Evolutionary conservation across 2,329 filamentous ascomycete genomes (phyloP).

Genomic region (Epichloe hybrida): DNA sequence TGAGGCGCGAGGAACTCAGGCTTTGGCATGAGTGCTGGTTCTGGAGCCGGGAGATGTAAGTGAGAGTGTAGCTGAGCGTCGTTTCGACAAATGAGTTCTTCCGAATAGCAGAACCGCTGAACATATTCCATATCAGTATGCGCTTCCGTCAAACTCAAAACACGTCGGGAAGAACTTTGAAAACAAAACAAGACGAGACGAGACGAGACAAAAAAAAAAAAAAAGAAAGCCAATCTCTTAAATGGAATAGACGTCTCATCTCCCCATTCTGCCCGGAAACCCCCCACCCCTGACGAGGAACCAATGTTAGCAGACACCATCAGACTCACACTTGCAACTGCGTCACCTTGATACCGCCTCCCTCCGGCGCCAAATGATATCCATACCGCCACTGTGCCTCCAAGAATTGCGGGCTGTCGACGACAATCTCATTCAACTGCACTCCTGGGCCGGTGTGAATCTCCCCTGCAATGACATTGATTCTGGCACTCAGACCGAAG

Average conservation of each 20-base stretch:
- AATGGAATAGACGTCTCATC: too few species aligned
- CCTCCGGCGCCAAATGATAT: slow-evolving; percentile 53
- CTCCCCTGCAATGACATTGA: slow-evolving; percentile 48
- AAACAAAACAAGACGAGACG: too few species aligned
- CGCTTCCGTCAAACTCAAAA: neutral
- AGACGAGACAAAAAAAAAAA: neutral
- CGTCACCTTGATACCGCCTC: slow-evolving; percentile 69
- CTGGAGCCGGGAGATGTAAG: slow-evolving; percentile 50
- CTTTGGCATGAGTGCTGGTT: slow-evolving; percentile 25
- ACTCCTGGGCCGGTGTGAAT: slow-evolving; percentile 50
- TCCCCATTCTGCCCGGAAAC: too few species aligned
- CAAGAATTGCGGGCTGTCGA: slow-evolving; percentile 82
- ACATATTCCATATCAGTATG: neutral
- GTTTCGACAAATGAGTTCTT: slow-evolving; percentile 86
- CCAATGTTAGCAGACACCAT: neutral
- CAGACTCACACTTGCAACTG: slow-evolving; percentile 62
- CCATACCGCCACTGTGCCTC: slow-evolving; percentile 82
- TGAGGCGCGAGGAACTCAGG: slow-evolving; percentile 59
- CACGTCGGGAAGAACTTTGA: neutral
- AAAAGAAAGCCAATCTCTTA: too few species aligned
- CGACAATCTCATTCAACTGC: slow-evolving; percentile 58
- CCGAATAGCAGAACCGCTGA: slow-evolving; percentile 30
- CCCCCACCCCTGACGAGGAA: too few species aligned
- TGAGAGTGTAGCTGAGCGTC: slow-evolving; percentile 74
- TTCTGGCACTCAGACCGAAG: slow-evolving; percentile 52